Conservation (phyloP, 768 basidiomycete species). For the Xerocomellus chrysenteron region DNA sequence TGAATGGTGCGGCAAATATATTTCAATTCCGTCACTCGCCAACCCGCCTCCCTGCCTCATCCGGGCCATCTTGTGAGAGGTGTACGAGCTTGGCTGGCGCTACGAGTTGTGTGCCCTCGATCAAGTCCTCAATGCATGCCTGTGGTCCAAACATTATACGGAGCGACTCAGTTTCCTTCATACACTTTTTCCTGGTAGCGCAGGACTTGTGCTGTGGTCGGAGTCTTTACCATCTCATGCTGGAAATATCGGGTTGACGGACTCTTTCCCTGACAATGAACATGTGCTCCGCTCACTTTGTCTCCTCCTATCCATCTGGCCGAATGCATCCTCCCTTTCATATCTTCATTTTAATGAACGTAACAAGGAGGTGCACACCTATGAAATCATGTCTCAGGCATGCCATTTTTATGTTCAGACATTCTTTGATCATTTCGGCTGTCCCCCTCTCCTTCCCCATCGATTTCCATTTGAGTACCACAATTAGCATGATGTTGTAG, state of each 20-base stretch:
- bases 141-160: constrained; percentile 2
- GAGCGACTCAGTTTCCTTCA: background rate
- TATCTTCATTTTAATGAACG: background rate
- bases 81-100: constrained; percentile 18
- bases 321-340: background rate
- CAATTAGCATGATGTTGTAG: no score
- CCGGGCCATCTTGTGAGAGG: constrained; percentile 16
- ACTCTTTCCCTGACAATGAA: background rate
- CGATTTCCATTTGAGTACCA: background rate
- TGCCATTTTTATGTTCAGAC: background rate
- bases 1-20: background rate
- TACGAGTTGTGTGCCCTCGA: constrained; percentile 23
- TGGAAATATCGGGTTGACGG: background rate
- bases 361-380: background rate
- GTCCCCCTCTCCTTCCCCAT: background rate
- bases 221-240: background rate
- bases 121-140: background rate
- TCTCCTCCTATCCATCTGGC: background rate
- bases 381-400: background rate
- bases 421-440: background rate
- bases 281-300: background rate
- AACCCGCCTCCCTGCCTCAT: background rate
- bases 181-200: background rate
- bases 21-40: background rate
- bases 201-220: background rate